Evolutionary conservation across 305 asterid species (phyloP).

Genomic region (Fraxinus dipetala): DNA sequence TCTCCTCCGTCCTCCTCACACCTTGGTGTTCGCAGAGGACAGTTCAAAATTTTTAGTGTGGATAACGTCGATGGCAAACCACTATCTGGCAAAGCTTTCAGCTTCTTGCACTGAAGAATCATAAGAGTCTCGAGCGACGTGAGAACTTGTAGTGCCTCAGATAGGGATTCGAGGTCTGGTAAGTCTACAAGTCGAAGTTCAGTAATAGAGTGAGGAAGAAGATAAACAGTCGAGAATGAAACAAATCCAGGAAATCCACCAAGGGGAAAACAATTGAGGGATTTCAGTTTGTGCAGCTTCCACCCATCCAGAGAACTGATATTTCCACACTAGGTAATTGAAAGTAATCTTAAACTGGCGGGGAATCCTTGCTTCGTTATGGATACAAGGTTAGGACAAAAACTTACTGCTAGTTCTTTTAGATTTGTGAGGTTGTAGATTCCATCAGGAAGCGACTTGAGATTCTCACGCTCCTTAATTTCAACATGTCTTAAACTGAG

Average conservation of each 20-base stretch:
- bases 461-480: background rate
- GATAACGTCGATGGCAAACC: background rate
- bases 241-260: background rate
- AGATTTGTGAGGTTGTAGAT: background rate
- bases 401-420: background rate
- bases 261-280: background rate
- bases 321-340: background rate
- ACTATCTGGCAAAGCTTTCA: background rate
- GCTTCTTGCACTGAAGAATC: background rate
- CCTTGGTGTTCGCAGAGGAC: background rate
- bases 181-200: background rate
- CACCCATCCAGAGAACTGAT: background rate
- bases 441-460: background rate
- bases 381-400: background rate
- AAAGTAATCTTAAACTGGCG: background rate
- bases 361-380: background rate
- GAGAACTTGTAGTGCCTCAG: background rate
- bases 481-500: background rate
- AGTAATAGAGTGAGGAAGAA: background rate
- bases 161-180: background rate
- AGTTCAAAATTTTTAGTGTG: background rate
- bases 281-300: background rate
- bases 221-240: background rate
- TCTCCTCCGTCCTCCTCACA: background rate
- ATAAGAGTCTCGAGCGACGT: background rate